phyloP scores from a whole-genome alignment of 257 asterid genomes.

The Penstemon newberryi region DNA sequence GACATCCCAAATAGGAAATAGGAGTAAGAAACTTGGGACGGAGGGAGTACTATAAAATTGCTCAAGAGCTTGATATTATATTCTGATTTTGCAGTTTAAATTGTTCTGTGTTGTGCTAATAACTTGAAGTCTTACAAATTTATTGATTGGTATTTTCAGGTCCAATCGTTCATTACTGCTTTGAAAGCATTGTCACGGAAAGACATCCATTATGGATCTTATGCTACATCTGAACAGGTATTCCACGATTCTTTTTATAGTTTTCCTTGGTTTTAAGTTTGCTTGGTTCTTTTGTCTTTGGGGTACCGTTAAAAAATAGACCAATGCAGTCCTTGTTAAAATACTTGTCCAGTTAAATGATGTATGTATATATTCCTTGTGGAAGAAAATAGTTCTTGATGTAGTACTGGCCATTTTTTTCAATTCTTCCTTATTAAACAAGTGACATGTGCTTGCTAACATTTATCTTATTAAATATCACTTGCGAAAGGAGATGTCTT shows the following conservation, averaged over 20 bases:
- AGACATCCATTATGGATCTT: slow-evolving; percentile 77
- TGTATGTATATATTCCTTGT: slow-evolving; percentile 5
- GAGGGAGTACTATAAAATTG: slow-evolving; percentile 1
- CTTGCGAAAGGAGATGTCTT: too few species aligned
- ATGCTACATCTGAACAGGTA: slow-evolving; percentile 92
- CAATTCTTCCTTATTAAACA: too few species aligned
- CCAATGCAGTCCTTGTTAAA: background rate
- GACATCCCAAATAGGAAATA: too few species aligned
- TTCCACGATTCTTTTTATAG: background rate
- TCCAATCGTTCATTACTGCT: slow-evolving; percentile 65
- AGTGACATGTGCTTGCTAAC: background rate
- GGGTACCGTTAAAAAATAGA: slow-evolving; percentile 23
- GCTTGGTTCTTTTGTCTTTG: slow-evolving; percentile 12
- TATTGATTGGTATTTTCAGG: slow-evolving; percentile 45
- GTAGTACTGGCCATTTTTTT: background rate
- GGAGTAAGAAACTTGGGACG: too few species aligned
- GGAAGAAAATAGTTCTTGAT: slow-evolving; percentile 9
- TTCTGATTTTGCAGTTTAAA: background rate
- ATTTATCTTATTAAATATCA: too few species aligned
- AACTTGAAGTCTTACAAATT: background rate
- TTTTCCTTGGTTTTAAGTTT: slow-evolving; percentile 5
- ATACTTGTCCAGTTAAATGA: slow-evolving; percentile 7
- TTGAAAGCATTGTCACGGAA: slow-evolving; percentile 67
- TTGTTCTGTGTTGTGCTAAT: background rate
- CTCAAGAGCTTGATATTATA: background rate